Evolutionary conservation across 1,139 yeast genomes (phyloP), one percentile per base, ranked within the genome.

Genomic region (Yarrowia galli): DNA sequence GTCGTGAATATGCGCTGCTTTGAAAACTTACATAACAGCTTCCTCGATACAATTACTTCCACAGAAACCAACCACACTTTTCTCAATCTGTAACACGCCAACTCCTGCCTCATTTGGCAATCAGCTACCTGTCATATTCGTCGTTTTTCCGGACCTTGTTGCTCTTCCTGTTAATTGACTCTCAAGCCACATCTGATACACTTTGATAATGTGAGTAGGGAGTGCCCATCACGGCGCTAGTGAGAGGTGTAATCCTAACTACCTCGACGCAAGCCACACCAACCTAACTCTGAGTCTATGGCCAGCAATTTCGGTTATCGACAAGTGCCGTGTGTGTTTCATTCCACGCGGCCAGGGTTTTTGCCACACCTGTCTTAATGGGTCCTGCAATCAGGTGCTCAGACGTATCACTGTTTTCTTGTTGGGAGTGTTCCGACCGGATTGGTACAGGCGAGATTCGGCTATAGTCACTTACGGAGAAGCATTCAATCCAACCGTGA

Each of bases 191-290:
- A 36, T 16, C 20, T 15, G 38, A 36, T 53, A 53, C 36, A 53
- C 60, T 53, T 53, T n/a, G 60, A 53, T 53, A 7, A 53, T 9
- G 60, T 51, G 43, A 51, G 42, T 3, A 18, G 40, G 25, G 35
- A n/a, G 6, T 32, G 25, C 7, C 20, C 38, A 51, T 49, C 58
- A 35, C 4, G 58, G 58, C 25, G 40, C 60, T 53, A 53, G 45
- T 23, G 43, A 28, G 32, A 53, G 43, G 60, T 53, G 22, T 54
- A 54, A 54, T 54, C n/a, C 46, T 40, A 54, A 54, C 61, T 54
- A 54, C 61, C 61, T 40, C 61, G 61, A 40, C 23, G 46, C 61
- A 54, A 54, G 61, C 61, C 61, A 54, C 61, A 38, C 45, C 45
- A 36, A 53, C 60, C 28, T 51, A 51, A 35, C 42, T 32, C 23